Evolutionary conservation across 2,329 filamentous ascomycete genomes (phyloP).

Genomic region (Fusarium haematococcum): DNA sequence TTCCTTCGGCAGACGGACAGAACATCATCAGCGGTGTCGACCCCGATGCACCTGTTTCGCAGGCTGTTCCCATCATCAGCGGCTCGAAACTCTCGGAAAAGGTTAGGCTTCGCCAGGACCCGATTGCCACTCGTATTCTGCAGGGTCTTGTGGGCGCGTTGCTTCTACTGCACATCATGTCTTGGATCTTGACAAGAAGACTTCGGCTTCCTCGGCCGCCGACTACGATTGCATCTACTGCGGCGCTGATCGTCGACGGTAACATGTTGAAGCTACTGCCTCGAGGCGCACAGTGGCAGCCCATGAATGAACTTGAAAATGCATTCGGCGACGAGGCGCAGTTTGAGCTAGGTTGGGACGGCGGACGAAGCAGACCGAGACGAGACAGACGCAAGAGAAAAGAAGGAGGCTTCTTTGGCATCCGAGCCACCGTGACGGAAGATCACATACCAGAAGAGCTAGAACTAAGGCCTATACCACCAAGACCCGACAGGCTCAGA

Average conservation of each 20-base stretch:
- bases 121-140: constrained; percentile 49
- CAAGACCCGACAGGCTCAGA: constrained; percentile 21
- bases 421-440: constrained; percentile 27
- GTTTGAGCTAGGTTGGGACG: constrained; percentile 39
- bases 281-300: constrained; percentile 42
- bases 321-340: constrained; percentile 27
- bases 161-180: constrained; percentile 41
- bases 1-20: constrained; percentile 29
- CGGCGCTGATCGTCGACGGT: constrained; percentile 52
- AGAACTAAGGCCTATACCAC: constrained; percentile 39
- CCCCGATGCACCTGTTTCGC: constrained; percentile 36
- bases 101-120: constrained; percentile 45
- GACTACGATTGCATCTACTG: constrained; percentile 52
- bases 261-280: constrained; percentile 48
- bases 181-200: constrained; percentile 46
- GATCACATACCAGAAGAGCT: constrained; percentile 37
- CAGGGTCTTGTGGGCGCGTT: constrained; percentile 48
- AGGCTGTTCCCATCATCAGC: constrained; percentile 40
- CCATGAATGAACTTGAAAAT: constrained; percentile 29
- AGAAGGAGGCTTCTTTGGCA: constrained; percentile 35
- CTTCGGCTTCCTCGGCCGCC: constrained; percentile 46
- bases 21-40: constrained; percentile 41
- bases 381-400: constrained; percentile 31
- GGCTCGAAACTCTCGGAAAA: constrained; percentile 24
- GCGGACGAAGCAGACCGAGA: constrained; percentile 11